Base-by-base conservation (phyloP, 169 alveolate species). In the Pseudocohnilembus persalinus region DNA sequence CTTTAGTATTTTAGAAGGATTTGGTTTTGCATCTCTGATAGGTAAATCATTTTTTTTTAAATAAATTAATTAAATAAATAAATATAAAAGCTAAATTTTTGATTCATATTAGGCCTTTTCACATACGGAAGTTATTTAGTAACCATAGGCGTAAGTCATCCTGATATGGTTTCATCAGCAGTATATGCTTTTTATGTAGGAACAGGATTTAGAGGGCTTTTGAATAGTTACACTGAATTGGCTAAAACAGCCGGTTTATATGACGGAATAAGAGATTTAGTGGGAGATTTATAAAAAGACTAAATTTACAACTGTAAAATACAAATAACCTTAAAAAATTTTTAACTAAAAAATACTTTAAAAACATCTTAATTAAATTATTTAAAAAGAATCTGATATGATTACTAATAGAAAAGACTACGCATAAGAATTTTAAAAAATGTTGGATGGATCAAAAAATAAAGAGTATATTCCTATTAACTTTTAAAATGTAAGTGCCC, bases 241-340 rank as follows among this genome's bases (percentile, higher is more conserved):
- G 82, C 68, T n/a, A 85, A 85, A 31, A 85, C 89, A 11, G 73
- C 85, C 73, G 89, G 85, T 78, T 33, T 85, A 34, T 85, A 85
- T 73, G 76, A 79, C 16, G 84, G 84, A 11, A 79, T 79, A 24
- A 34, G 35, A n/a, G 73, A 49, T 28, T 68, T 79, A 28, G 64
- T 79, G n/a, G 84, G 84, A 63, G 73, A 33, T 63, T 81, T 27
- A 72, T 29, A 29, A 11, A 31, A 81, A 11, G 85, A 81, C 31
- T 31, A 81, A 31, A 33, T 31, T 1, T 31, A 65, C 27, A 81
- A 65, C 4, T 63, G 31, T 27, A 0, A 72, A 68, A 65, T 81
- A 72, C 72, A 35, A 0, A 30, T 65, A 24, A 68, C 78, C 1
- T 68, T 77, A 30, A 24, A 29, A 6, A 81, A 11, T 49, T 11